Conservation (phyloP, 2,329 filamentous ascomycete genomes). For the Didymella segeticola region DNA sequence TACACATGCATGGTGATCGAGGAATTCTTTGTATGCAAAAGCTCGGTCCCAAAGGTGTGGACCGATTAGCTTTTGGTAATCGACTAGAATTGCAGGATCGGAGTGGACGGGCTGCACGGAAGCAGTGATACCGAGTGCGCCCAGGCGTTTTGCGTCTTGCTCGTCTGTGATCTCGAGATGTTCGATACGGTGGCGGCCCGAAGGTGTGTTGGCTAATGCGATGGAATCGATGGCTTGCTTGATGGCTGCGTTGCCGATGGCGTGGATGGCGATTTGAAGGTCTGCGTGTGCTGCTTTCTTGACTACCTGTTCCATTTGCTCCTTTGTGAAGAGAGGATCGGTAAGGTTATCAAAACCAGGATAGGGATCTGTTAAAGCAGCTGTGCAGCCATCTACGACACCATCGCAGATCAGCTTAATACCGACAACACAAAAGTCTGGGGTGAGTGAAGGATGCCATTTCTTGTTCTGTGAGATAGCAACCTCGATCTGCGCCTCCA, state of each 20-base stretch:
- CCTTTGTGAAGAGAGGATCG: constrained; percentile 16
- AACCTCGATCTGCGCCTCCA: constrained; percentile 54
- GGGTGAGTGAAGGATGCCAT: constrained; percentile 51
- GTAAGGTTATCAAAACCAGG: constrained; percentile 12
- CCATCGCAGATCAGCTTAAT: constrained; percentile 69
- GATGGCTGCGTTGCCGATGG: constrained; percentile 66
- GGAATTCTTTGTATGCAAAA: constrained; percentile 67
- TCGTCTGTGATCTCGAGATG: constrained; percentile 60
- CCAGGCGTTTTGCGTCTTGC: constrained; percentile 61
- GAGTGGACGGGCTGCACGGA: constrained; percentile 91
- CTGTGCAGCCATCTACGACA: constrained; percentile 67
- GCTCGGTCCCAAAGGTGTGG: constrained; percentile 59
- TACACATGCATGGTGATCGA: constrained; percentile 55
- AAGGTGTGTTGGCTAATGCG: constrained; percentile 39
- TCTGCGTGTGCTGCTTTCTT: constrained; percentile 56
- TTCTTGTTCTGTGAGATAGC: constrained; percentile 52
- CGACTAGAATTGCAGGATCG: constrained; percentile 68
- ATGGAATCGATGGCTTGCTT: constrained; percentile 59
- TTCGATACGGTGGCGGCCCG: constrained; percentile 63
- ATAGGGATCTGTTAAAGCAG: constrained; percentile 64
- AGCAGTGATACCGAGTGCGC: constrained; percentile 71
- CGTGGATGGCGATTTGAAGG: constrained; percentile 66
- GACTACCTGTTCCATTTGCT: constrained; percentile 12
- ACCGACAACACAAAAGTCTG: constrained; percentile 59
- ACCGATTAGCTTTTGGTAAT: constrained; percentile 64